Base-by-base conservation (phyloP, 352 stramenopile species). In the Globisporangium orthogonon region DNA sequence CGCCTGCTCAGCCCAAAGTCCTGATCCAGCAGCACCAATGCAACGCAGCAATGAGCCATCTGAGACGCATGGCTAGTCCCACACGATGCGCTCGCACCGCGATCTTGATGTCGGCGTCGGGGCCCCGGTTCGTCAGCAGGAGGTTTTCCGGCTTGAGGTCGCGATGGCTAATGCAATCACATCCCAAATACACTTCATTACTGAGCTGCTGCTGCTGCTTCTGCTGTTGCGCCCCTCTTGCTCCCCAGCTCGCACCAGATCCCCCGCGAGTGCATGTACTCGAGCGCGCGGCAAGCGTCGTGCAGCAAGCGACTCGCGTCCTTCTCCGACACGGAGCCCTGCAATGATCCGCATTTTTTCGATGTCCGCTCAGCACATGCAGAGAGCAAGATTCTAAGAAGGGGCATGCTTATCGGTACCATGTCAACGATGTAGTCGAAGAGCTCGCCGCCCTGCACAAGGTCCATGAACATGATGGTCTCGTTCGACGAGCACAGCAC, bases 121-220 rank as follows among this genome's bases (percentile, higher is more conserved):
- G 60, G 3, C 77, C 81, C 18, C 65, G 71, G 28, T 87, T 67
- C 7, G 79, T 82, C 11, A 91, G 65, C 53, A 91, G 68, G 3
- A 91, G 58, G 58, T 91, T 91, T 43, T 91, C 79, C 13, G 82
- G 82, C 47, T 91, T 91, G 47, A 91, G 50, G 57, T 91, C 82
- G 15, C 79, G 76, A 54, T 91, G 82, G 56, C 82, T 91, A 50
- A 7, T 30, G 10, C 4, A 2, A 1, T 45, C 18, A 51, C 18
- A 37, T 7, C 5, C 23, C 23, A 23, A 23, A 23, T 23, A 23
- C 23, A 23, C 23, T 23, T 23, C 23, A 23, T 23, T 23, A 23
- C 23, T 23, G 23, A 23, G 23, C 23, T 23, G 23, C 23, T 23
- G 23, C 23, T 23, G 23, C 23, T 23, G 23, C 23, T 23, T 23